Base-by-base conservation (phyloP, 2,329 filamentous ascomycete genomes). In the Lachnellula hyalina region DNA sequence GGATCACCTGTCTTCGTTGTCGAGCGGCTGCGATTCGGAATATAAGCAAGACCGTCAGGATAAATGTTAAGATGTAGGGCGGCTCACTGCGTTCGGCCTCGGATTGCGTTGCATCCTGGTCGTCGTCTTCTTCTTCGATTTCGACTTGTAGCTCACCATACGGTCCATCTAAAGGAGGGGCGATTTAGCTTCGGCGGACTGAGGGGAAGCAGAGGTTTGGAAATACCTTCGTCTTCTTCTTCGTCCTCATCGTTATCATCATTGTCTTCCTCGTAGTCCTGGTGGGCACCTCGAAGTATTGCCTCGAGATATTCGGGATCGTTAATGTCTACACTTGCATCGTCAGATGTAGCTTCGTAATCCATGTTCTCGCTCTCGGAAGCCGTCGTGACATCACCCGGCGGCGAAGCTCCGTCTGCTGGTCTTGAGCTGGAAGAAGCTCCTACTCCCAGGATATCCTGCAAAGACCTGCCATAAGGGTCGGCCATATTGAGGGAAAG, bases 91-190 rank as follows among this genome's bases (percentile, higher is more conserved):
- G 65, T 67, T 71, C 66, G 45, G 60, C 59, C 66, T 58, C 53
- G 23, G 57, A 28, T 52, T 60, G 51, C 42, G 53, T 50, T 5
- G 35, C 54, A 49, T 56, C 48, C 28, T 74, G 69, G 11, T 74
- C 73, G 2, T 73, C 69, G 11, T 73, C 72, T 17, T 74, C 72
- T 17, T 74, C 69, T 15, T 74, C 58, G 6, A 67, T 65, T 15
- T 65, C 65, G 17, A 66, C 67, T 21, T 66, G 65, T 14, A 65
- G 58, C 17, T 71, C 47, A 15, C 32, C 23, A 28, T 46, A 47
- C 19, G 12, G 36, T n/a, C 25, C 15, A 40, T 34, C 45, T 44
- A 7, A 32, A 21, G 12, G 17, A n/a, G 40, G 38, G 25, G 35
- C 34, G 19, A 25, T 47, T 50, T 44, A 50, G 47, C 42, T 28